These are phyloP conservation scores for Globisporangium yorkense DNA, from an alignment of 352 stramenopile genomes.

Conservation along the genomic window DNA sequence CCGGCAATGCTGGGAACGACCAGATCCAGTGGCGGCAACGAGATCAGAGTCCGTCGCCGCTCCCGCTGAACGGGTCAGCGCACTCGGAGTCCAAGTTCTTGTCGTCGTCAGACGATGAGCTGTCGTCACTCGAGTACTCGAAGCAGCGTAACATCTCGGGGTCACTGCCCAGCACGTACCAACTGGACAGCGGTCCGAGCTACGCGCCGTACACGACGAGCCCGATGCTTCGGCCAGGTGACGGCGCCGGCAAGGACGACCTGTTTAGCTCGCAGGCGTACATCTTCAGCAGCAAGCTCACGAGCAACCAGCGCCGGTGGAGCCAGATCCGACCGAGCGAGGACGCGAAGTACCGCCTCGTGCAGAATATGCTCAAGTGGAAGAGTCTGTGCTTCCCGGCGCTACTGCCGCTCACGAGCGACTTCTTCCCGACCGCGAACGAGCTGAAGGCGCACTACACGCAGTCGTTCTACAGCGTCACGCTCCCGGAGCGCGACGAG, in stretches of 20 bases:
- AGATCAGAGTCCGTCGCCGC: conserved; percentile 34
- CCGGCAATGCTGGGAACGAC: conserved; percentile 16
- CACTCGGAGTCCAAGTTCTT: conserved; percentile 30
- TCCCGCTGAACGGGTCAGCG: conserved; percentile 29
- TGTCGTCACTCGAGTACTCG: conserved; percentile 14
- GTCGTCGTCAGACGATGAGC: conserved; percentile 27
- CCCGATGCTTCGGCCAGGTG: conserved; percentile 42
- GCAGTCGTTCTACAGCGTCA: conserved; percentile 84
- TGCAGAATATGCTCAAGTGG: conserved; percentile 94
- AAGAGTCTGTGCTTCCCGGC: conserved; percentile 95
- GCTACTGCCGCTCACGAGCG: conserved; percentile 89
- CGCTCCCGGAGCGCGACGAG: conserved; percentile 64
- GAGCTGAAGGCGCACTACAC: conserved; percentile 81
- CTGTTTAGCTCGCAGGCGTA: conserved; percentile 72
- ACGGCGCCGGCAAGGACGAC: conserved; percentile 48
- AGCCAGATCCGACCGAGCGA: conserved; percentile 88
- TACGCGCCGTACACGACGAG: conserved; percentile 48
- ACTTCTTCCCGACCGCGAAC: conserved; percentile 79
- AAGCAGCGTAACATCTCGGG: conserved; percentile 33
- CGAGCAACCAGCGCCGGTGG: conserved; percentile 94
- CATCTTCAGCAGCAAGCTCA: conserved; percentile 78
- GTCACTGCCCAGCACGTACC: conserved; percentile 62
- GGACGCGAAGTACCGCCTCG: conserved; percentile 46
- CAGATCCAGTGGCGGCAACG: conserved; percentile 37
- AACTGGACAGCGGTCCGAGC: conserved; percentile 37